Evolutionary conservation across 495 filamentous ascomycete genomes (phyloP).

Genomic region (Talaromyces nanjingensis): DNA sequence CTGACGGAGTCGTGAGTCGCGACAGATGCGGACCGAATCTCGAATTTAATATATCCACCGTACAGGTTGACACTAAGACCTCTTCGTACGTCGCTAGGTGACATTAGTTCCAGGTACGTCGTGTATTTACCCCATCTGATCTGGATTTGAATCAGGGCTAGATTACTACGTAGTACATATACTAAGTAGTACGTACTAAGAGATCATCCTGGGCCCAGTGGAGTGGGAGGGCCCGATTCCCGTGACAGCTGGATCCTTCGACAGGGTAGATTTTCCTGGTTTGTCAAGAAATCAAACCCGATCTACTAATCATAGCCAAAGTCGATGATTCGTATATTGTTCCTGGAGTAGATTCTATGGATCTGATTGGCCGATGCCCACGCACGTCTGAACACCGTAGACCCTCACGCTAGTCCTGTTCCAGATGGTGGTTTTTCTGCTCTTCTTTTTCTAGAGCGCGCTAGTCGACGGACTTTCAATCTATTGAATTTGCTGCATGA

Average conservation of each 20-base stretch:
- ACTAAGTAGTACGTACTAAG: background rate
- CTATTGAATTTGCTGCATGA: background rate
- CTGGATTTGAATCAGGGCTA: background rate
- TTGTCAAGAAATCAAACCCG: background rate
- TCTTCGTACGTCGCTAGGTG: background rate
- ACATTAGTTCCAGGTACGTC: background rate
- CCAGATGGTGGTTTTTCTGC: background rate
- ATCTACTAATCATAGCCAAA: background rate
- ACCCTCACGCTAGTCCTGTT: background rate
- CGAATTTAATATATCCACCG: background rate
- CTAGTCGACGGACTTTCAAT: background rate
- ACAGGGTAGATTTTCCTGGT: background rate
- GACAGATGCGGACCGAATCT: background rate
- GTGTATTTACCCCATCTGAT: slow-evolving; percentile 2
- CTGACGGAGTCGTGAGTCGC: background rate
- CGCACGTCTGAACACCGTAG: background rate
- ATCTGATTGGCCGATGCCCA: background rate
- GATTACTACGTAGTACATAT: too few species aligned
- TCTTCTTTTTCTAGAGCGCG: background rate
- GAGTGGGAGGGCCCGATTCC: background rate
- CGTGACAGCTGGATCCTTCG: background rate
- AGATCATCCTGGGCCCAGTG: background rate
- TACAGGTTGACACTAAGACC: background rate
- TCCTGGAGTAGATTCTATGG: background rate
- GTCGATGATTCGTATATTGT: background rate